These are phyloP conservation scores for Boletus coccyginus DNA, from an alignment of 768 basidiomycete species.

Conservation along the genomic window DNA sequence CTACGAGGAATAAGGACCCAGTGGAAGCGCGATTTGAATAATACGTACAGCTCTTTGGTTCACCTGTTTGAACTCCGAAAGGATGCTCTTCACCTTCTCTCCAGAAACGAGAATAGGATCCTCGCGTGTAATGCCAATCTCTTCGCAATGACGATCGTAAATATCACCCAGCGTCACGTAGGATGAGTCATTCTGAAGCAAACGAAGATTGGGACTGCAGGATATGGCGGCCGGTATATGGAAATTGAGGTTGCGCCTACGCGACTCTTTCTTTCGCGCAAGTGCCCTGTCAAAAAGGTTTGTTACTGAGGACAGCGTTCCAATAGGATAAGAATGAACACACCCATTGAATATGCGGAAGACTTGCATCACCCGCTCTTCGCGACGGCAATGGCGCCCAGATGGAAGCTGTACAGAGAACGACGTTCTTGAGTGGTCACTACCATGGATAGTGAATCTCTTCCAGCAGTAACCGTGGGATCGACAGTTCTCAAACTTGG, in stretches of 20 bases:
- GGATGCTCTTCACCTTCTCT: conserved; percentile 75
- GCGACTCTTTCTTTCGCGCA: conserved; percentile 83
- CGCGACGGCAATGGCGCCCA: conserved; percentile 80
- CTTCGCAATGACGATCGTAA: conserved; percentile 85
- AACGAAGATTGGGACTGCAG: conserved; percentile 75
- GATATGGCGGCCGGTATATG: conserved; percentile 88
- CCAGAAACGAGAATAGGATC: conserved; percentile 84
- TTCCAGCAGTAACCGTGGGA: conserved; percentile 85
- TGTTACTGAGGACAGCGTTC: background rate
- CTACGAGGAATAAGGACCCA: conserved; percentile 31
- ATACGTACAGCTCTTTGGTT: conserved; percentile 38
- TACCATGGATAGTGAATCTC: conserved; percentile 86
- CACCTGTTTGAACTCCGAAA: conserved; percentile 56
- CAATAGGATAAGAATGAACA: conserved; percentile 18
- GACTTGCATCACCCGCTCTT: conserved; percentile 89
- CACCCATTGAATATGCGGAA: conserved; percentile 95
- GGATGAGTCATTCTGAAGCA: conserved; percentile 90
- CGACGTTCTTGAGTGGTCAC: conserved; percentile 83
- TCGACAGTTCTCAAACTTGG: conserved; percentile 88
- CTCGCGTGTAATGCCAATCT: conserved; percentile 73
- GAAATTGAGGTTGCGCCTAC: conserved; percentile 89
- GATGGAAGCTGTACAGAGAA: conserved; percentile 92
- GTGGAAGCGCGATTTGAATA: background rate
- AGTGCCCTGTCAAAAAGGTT: conserved; percentile 57
- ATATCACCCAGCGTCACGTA: conserved; percentile 91